Evolutionary conservation across 768 basidiomycete species (phyloP).

Genomic region (Vararia minispora): DNA sequence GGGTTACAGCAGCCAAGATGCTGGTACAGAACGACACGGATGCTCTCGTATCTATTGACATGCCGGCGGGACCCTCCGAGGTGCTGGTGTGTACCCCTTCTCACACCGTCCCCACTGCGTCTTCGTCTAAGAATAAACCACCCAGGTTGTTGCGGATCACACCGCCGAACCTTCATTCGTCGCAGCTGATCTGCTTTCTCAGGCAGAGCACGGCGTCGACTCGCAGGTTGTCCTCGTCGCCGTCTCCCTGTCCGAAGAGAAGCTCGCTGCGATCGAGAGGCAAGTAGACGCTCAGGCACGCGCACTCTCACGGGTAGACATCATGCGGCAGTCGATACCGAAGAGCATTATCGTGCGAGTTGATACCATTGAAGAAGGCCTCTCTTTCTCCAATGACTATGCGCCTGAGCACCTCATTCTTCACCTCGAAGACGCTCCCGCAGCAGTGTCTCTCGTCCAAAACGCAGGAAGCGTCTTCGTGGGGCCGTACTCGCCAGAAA

Average conservation of each 20-base stretch:
- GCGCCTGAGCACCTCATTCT: conserved; percentile 97
- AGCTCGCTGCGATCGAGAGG: conserved; percentile 64
- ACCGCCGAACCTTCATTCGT: conserved; percentile 83
- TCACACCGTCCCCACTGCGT: neutral
- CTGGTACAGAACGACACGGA: conserved; percentile 97
- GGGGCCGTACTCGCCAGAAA: conserved; percentile 91
- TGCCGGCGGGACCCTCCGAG: conserved; percentile 98
- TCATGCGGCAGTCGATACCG: conserved; percentile 77
- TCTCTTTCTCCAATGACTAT: conserved; percentile 91
- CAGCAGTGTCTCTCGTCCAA: conserved; percentile 52
- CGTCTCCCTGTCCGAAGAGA: conserved; percentile 50
- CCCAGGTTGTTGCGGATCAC: conserved; percentile 86
- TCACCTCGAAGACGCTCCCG: conserved; percentile 66
- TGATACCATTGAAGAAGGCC: conserved; percentile 56
- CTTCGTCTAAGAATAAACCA: neutral
- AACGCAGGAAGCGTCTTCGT: conserved; percentile 98
- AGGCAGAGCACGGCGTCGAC: conserved; percentile 97
- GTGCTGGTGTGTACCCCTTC: conserved; percentile 61
- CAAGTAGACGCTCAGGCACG: conserved; percentile 83
- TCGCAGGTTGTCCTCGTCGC: conserved; percentile 95
- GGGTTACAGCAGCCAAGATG: conserved; percentile 99
- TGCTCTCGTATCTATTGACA: conserved; percentile 93
- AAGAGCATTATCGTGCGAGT: conserved; percentile 86
- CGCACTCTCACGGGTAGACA: conserved; percentile 79
- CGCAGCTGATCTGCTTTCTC: conserved; percentile 92